Evolutionary conservation across 257 asterid genomes (phyloP).

Genomic region (Linaria vulgaris): DNA sequence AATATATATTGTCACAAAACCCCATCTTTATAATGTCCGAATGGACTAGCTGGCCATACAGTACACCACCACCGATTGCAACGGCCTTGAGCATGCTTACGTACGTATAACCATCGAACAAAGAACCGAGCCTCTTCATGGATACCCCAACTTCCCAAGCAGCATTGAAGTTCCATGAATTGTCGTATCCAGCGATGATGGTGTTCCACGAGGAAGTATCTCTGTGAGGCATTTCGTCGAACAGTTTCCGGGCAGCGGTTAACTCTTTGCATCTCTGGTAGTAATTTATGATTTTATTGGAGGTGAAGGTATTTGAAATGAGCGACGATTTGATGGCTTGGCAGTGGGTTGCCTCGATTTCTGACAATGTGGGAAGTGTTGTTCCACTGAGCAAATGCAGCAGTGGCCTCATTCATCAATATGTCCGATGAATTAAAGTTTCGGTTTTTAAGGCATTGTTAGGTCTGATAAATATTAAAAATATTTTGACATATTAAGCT

Average conservation of each 20-base stretch:
- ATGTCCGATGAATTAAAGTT: no score
- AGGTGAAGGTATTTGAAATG: slow-evolving; percentile 42
- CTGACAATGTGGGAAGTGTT: slow-evolving; percentile 34
- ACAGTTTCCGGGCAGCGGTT: slow-evolving; percentile 52
- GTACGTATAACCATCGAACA: slow-evolving; percentile 59
- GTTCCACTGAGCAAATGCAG: slow-evolving; percentile 39
- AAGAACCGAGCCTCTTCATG: slow-evolving; percentile 55
- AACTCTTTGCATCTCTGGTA: slow-evolving; percentile 55
- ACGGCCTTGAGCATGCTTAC: slow-evolving; percentile 81
- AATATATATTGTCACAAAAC: slow-evolving; percentile 57
- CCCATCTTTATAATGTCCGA: slow-evolving; percentile 71
- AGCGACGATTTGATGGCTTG: slow-evolving; percentile 49
- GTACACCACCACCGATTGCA: slow-evolving; percentile 35
- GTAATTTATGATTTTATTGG: slow-evolving; percentile 52
- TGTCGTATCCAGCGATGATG: slow-evolving; percentile 58
- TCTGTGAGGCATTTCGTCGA: slow-evolving; percentile 72
- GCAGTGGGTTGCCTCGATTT: slow-evolving; percentile 53
- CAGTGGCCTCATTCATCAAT: slow-evolving; percentile 60
- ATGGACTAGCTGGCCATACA: slow-evolving; percentile 63
- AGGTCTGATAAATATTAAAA: no score
- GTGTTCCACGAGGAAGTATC: slow-evolving; percentile 88
- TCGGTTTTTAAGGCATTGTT: no score
- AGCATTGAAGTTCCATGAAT: slow-evolving; percentile 37
- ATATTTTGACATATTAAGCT: no score
- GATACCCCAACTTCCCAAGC: slow-evolving; percentile 57